These are phyloP conservation scores for Trifolium repens DNA, from an alignment of 306 rosid genomes.

Conservation along the genomic window DNA sequence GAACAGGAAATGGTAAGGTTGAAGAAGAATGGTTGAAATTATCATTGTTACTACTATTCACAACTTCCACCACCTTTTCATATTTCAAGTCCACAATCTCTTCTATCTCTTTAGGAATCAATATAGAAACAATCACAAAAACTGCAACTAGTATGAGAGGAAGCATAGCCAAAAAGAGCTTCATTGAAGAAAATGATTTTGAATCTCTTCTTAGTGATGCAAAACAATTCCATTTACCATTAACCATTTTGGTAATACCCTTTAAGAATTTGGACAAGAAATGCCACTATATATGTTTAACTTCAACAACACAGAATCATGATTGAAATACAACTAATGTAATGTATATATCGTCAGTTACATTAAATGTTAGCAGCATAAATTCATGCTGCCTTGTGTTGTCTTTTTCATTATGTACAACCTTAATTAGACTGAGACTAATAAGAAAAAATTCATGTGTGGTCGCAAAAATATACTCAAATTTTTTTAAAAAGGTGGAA, in stretches of 20 bases:
- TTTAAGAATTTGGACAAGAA: not conserved
- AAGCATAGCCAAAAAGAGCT: slow-evolving; percentile 47
- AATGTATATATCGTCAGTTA: too few species aligned
- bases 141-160: slow-evolving; percentile 57
- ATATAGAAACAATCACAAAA: slow-evolving; percentile 45
- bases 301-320: not conserved
- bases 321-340: not conserved
- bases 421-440: too few species aligned
- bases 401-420: not conserved
- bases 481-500: too few species aligned
- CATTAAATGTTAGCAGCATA: not conserved
- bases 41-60: not conserved
- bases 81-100: not conserved
- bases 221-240: slow-evolving; percentile 17
- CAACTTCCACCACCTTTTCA: not conserved
- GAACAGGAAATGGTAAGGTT: slow-evolving; percentile 35
- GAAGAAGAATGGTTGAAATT: slow-evolving; percentile 40
- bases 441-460: too few species aligned
- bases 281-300: not conserved
- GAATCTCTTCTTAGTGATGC: slow-evolving; percentile 30
- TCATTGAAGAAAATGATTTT: slow-evolving; percentile 26
- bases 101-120: slow-evolving; percentile 47
- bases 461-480: too few species aligned
- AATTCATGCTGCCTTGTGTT: slow-evolving; percentile 21
- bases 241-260: slow-evolving; percentile 7